Conservation (phyloP, 2,329 filamentous ascomycete genomes). For the Verticillium albo-atrum region DNA sequence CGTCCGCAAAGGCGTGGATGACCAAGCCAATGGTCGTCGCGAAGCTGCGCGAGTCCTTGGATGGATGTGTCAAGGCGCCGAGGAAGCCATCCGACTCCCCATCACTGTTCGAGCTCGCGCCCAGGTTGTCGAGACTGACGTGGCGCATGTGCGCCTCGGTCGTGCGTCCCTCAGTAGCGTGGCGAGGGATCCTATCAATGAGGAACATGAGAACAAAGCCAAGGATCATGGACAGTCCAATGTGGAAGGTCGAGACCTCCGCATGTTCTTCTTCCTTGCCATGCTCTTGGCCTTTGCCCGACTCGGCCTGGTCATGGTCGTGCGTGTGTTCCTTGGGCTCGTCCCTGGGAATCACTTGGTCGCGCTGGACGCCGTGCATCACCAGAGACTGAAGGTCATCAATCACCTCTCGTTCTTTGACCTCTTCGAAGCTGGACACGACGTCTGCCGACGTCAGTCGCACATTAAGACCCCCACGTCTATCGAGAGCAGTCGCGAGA, state of each 20-base stretch:
- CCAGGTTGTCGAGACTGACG: slow-evolving; percentile 82
- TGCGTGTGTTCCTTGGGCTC: slow-evolving; percentile 10
- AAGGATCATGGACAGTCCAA: slow-evolving; percentile 79
- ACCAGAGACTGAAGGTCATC: background rate
- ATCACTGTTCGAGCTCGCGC: slow-evolving; percentile 39
- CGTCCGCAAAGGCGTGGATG: slow-evolving; percentile 92
- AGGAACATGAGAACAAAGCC: slow-evolving; percentile 98
- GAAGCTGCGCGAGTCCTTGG: slow-evolving; percentile 57
- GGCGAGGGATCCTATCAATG: slow-evolving; percentile 78
- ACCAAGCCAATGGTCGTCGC: slow-evolving; percentile 93
- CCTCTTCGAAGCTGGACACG: background rate
- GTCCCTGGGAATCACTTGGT: slow-evolving; percentile 10
- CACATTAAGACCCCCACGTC: background rate
- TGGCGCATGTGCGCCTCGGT: slow-evolving; percentile 68
- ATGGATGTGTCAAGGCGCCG: slow-evolving; percentile 51
- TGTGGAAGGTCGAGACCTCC: slow-evolving; percentile 64
- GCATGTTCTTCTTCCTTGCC: slow-evolving; percentile 26
- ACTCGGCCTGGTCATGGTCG: slow-evolving; percentile 20
- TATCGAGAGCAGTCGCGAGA: background rate
- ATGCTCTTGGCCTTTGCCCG: slow-evolving; percentile 21
- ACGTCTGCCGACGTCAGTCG: background rate
- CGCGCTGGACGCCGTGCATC: background rate
- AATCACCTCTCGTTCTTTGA: background rate
- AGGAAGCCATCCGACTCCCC: slow-evolving; percentile 56
- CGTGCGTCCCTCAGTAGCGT: slow-evolving; percentile 62